Evolutionary conservation across 352 stramenopile species (phyloP).

Genomic region (Globisporangium recalcitrans): DNA sequence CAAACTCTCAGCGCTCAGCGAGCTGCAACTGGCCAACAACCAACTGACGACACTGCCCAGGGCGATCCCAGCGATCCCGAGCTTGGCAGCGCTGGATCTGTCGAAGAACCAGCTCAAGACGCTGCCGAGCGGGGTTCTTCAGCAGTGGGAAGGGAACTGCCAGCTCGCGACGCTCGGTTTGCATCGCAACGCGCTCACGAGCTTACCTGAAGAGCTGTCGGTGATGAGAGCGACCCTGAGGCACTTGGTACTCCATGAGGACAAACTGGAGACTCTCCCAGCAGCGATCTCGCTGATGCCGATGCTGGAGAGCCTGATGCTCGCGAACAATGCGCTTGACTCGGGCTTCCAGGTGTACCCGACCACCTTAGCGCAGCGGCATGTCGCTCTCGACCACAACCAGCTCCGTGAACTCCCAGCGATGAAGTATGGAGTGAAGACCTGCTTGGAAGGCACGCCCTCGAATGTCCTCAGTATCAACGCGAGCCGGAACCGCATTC

Average conservation of each 20-base stretch:
- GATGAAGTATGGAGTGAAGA: neutral
- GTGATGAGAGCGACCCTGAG: slow-evolving; percentile 25
- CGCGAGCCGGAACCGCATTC: slow-evolving; percentile 27
- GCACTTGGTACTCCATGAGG: slow-evolving; percentile 35
- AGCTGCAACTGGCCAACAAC: slow-evolving; percentile 30
- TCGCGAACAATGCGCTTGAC: slow-evolving; percentile 17
- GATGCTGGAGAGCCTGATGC: slow-evolving; percentile 25
- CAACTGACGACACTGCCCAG: slow-evolving; percentile 18
- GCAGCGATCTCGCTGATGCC: slow-evolving; percentile 11
- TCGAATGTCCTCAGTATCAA: slow-evolving; percentile 24
- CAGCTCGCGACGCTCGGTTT: slow-evolving; percentile 31
- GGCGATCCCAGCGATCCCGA: slow-evolving; percentile 15
- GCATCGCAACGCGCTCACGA: slow-evolving; percentile 31
- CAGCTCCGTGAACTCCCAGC: slow-evolving; percentile 25
- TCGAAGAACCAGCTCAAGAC: slow-evolving; percentile 32
- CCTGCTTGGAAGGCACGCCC: slow-evolving; percentile 17
- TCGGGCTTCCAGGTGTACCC: slow-evolving; percentile 23
- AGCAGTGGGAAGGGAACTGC: slow-evolving; percentile 21
- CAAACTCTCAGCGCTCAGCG: slow-evolving; percentile 17
- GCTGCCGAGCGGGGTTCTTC: slow-evolving; percentile 6
- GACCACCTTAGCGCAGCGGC: slow-evolving; percentile 10
- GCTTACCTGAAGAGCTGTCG: slow-evolving; percentile 32
- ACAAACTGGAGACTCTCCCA: slow-evolving; percentile 35
- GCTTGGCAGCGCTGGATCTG: slow-evolving; percentile 28
- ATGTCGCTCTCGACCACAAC: slow-evolving; percentile 40